A percentile compares a stretch with the other conserved stretches of the same genome.
Conservation (phyloP, 2,329 filamentous ascomycete genomes). For the Penicillium sp. region DNA sequence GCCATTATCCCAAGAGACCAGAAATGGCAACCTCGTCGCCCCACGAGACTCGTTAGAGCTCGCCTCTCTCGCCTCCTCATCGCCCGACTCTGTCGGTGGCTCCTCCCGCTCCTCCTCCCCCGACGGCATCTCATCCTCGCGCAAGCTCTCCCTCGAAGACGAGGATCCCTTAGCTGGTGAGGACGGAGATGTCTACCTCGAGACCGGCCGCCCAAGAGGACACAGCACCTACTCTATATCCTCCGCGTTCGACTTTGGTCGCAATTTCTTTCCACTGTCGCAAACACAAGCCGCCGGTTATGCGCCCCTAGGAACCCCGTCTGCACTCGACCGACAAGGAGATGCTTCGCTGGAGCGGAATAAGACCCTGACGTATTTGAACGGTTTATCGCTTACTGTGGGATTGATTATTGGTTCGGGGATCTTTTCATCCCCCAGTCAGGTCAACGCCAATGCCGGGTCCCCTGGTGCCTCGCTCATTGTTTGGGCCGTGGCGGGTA, state of each 20-base stretch:
- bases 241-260: slow-evolving; percentile 93
- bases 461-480: slow-evolving; percentile 85
- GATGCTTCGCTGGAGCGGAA: slow-evolving; percentile 85
- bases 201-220: slow-evolving; percentile 48
- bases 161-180: slow-evolving; percentile 66
- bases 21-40: slow-evolving; percentile 32
- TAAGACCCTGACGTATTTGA: slow-evolving; percentile 92
- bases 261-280: slow-evolving; percentile 85
- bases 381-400: slow-evolving; percentile 84
- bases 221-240: slow-evolving; percentile 79
- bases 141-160: slow-evolving; percentile 79
- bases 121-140: slow-evolving; percentile 87
- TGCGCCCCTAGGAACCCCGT: slow-evolving; percentile 76
- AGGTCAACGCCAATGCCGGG: slow-evolving; percentile 86
- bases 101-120: slow-evolving; percentile 68
- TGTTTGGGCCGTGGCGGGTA: slow-evolving; percentile 87
- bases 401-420: slow-evolving; percentile 93
- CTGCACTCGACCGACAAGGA: slow-evolving; percentile 51
- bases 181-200: slow-evolving; percentile 48
- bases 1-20: slow-evolving; percentile 28
- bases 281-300: slow-evolving; percentile 75
- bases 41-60: slow-evolving; percentile 92
- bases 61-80: slow-evolving; percentile 85
- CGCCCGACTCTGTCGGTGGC: slow-evolving; percentile 58
- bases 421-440: slow-evolving; percentile 90